Percentiles rank a stretch among this genome's conserved stretches.
These are phyloP conservation scores for Rubus idaeus DNA, from an alignment of 306 rosid genomes.

Conservation along the genomic window DNA sequence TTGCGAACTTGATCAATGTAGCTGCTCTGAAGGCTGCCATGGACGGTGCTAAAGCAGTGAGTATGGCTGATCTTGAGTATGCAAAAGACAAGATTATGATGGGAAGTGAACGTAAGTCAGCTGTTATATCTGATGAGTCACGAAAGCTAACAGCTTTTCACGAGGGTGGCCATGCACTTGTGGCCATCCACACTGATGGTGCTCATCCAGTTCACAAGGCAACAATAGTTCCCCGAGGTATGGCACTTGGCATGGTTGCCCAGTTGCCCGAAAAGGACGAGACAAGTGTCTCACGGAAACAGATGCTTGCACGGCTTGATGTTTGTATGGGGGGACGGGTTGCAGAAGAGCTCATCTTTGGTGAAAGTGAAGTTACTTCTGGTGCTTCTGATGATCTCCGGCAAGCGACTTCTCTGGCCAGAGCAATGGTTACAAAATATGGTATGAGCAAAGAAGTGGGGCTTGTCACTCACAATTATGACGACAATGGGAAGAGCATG, in stretches of 20 bases:
- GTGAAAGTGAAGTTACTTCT: slow-evolving; percentile 80
- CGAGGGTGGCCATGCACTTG: slow-evolving; percentile 94
- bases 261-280: slow-evolving; percentile 76
- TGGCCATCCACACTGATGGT: slow-evolving; percentile 80
- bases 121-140: slow-evolving; percentile 69
- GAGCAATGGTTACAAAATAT: slow-evolving; percentile 81
- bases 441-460: slow-evolving; percentile 93
- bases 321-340: slow-evolving; percentile 92
- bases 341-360: slow-evolving; percentile 89
- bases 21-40: slow-evolving; percentile 94
- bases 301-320: slow-evolving; percentile 86
- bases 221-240: slow-evolving; percentile 87
- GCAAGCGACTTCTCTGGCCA: slow-evolving; percentile 73
- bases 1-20: slow-evolving; percentile 80
- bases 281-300: slow-evolving; percentile 65
- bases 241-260: slow-evolving; percentile 88
- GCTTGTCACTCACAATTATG: slow-evolving; percentile 66
- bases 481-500: slow-evolving; percentile 83
- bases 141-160: slow-evolving; percentile 76
- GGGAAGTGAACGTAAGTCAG: slow-evolving; percentile 95
- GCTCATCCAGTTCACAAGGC: slow-evolving; percentile 93
- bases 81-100: slow-evolving; percentile 88
- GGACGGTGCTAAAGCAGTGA: slow-evolving; percentile 84
- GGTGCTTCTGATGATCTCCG: slow-evolving; percentile 75
- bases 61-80: slow-evolving; percentile 80